phyloP scores from a whole-genome alignment of 169 alveolate genomes.

The Cryptosporidium canis region DNA sequence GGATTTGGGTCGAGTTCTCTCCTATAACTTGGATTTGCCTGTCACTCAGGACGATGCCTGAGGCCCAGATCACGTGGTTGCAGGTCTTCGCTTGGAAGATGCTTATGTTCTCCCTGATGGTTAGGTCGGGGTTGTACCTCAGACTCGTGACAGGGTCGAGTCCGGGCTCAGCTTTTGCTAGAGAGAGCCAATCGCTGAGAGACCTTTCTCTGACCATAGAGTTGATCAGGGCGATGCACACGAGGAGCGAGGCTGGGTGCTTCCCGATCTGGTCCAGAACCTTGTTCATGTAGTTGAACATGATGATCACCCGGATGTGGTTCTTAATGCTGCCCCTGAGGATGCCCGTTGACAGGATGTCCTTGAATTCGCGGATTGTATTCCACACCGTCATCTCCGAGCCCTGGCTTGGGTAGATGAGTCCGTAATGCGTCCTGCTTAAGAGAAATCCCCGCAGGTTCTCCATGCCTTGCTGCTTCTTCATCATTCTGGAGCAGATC shows the following conservation, averaged over 20 bases:
- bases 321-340: constrained; percentile 23
- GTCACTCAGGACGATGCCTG: neutral
- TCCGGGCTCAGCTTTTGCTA: constrained; percentile 17
- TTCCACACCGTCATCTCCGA: constrained; percentile 46
- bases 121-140: constrained; percentile 7
- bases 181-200: constrained; percentile 19
- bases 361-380: constrained; percentile 14
- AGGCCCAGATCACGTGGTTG: constrained; percentile 57
- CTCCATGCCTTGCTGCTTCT: constrained; percentile 20
- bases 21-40: constrained; percentile 21
- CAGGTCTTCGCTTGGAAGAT: constrained; percentile 27
- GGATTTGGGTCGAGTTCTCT: neutral
- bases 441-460: constrained; percentile 4
- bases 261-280: neutral
- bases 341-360: constrained; percentile 11
- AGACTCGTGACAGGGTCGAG: constrained; percentile 31
- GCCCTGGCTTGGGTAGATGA: constrained; percentile 5
- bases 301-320: constrained; percentile 23
- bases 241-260: constrained; percentile 5
- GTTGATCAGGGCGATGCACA: constrained; percentile 35
- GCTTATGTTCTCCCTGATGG: neutral
- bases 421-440: constrained; percentile 17
- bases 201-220: constrained; percentile 63
- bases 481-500: constrained; percentile 25
- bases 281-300: constrained; percentile 42